Conservation (phyloP, 2,329 filamentous ascomycete genomes). For the Sclerotinia nivalis region DNA sequence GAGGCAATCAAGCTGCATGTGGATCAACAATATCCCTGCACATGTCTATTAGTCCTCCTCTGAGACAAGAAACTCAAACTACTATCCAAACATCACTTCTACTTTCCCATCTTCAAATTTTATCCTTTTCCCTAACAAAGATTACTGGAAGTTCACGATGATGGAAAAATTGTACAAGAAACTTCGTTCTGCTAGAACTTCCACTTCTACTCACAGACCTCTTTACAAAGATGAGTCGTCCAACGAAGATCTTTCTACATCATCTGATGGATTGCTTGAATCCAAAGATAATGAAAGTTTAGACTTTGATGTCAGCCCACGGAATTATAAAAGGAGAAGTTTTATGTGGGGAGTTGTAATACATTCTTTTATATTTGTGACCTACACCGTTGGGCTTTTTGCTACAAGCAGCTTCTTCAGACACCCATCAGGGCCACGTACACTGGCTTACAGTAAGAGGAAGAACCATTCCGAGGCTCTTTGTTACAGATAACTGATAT, state of each 20-base stretch:
- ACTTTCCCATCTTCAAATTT: not conserved
- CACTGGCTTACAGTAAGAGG: conserved; percentile 3
- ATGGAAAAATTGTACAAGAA: not conserved
- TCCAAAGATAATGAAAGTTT: not conserved
- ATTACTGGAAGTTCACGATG: not conserved
- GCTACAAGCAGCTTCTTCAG: not conserved
- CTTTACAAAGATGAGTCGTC: not conserved
- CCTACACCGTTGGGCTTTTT: conserved; percentile 8
- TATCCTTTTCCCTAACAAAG: not conserved
- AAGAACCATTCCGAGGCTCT: not conserved
- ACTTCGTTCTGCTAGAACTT: not conserved
- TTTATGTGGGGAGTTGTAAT: not conserved
- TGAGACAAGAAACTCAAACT: not conserved
- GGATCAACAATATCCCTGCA: not conserved
- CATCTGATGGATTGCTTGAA: conserved; percentile 3
- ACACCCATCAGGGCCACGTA: not conserved
- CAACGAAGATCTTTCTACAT: not conserved
- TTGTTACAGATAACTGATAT: not conserved
- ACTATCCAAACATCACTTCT: not conserved
- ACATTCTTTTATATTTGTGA: conserved; percentile 11
- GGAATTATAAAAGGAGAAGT: not conserved
- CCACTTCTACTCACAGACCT: not conserved
- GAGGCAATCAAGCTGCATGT: not conserved
- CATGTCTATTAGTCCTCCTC: not conserved
- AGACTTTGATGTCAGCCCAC: not conserved